These are phyloP conservation scores for Magnolia changhungtana DNA, from an alignment of 164 flowering plant species.

Conservation along the genomic window DNA sequence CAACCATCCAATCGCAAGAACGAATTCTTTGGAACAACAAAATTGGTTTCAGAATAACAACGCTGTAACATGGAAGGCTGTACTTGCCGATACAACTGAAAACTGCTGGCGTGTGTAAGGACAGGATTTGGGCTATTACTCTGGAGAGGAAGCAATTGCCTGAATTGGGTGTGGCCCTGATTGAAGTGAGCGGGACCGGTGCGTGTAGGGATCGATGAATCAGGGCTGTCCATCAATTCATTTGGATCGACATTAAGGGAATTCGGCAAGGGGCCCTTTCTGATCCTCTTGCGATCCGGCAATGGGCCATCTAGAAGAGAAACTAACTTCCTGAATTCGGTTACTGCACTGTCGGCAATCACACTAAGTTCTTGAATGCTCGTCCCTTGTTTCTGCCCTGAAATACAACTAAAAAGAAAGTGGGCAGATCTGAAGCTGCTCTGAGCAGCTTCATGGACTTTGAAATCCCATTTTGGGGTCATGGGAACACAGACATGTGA, in stretches of 20 bases:
- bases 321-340: slow-evolving; percentile 30
- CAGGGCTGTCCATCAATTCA: slow-evolving; percentile 25
- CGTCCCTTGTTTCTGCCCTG: slow-evolving; percentile 21
- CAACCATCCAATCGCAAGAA: background rate
- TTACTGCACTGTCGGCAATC: slow-evolving; percentile 24
- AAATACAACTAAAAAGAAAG: slow-evolving; percentile 21
- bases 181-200: background rate
- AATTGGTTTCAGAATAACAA: slow-evolving; percentile 2
- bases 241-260: slow-evolving; percentile 15
- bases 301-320: slow-evolving; percentile 24
- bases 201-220: background rate
- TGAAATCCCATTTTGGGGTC: slow-evolving; percentile 24
- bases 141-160: slow-evolving; percentile 3
- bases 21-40: slow-evolving; percentile 4
- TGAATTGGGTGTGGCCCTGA: background rate
- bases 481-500: slow-evolving; percentile 14
- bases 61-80: background rate
- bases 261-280: slow-evolving; percentile 30
- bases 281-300: slow-evolving; percentile 24
- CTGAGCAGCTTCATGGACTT: slow-evolving; percentile 30
- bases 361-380: slow-evolving; percentile 25
- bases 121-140: background rate
- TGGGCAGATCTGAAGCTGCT: slow-evolving; percentile 28
- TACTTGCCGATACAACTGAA: background rate
- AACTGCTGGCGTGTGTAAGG: slow-evolving; percentile 3